Evolutionary conservation across 208 protist genomes (phyloP).

Genomic region (Porcisia deanei): DNA sequence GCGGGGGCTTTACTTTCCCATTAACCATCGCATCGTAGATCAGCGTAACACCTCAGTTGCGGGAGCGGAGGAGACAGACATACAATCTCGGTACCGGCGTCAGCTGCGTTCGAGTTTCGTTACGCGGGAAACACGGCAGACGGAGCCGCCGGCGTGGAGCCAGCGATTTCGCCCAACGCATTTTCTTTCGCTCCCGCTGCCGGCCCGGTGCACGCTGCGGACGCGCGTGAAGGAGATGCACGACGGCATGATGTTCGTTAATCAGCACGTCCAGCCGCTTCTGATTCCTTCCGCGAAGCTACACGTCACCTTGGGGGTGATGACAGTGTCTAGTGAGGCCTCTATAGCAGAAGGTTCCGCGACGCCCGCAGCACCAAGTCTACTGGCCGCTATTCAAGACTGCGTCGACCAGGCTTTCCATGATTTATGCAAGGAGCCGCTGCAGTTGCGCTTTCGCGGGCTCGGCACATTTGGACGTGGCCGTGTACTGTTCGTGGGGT

Average conservation of each 20-base stretch:
- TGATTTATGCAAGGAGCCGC: constrained; percentile 36
- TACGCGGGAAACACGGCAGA: constrained; percentile 82
- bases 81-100: constrained; percentile 79
- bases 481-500: constrained; percentile 80
- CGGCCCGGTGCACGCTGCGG: constrained; percentile 49
- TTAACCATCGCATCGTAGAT: constrained; percentile 87
- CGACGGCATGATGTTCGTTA: constrained; percentile 66
- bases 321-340: constrained; percentile 40
- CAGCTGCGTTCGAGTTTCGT: constrained; percentile 77
- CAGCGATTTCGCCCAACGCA: constrained; percentile 63
- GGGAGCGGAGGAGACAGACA: constrained; percentile 50
- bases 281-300: constrained; percentile 67
- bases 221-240: constrained; percentile 76
- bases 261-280: constrained; percentile 52
- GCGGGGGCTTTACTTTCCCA: constrained; percentile 87
- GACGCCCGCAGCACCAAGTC: background rate
- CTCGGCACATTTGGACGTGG: constrained; percentile 80
- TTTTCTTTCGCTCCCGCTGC: constrained; percentile 83
- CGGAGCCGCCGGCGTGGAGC: constrained; percentile 65
- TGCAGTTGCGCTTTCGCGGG: constrained; percentile 79
- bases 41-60: constrained; percentile 49
- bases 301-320: constrained; percentile 86
- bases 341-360: constrained; percentile 5
- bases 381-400: constrained; percentile 38
- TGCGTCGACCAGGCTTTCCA: constrained; percentile 51